These are phyloP conservation scores for Orbilia blumenaviensis DNA, from an alignment of 2,329 filamentous ascomycete genomes.

Conservation along the genomic window DNA sequence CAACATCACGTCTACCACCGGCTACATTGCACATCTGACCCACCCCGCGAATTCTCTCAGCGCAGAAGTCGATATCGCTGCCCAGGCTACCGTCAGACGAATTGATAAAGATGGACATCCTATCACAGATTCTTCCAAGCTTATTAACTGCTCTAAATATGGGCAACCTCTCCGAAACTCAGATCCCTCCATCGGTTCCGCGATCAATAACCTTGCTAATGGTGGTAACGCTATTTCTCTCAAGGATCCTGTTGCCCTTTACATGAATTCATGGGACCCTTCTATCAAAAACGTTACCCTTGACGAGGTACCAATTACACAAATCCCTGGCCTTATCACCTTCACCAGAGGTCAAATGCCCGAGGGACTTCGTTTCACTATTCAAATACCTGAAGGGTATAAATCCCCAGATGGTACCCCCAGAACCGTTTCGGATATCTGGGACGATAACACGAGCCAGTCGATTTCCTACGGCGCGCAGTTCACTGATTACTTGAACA, in stretches of 20 bases:
- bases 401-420: too few relatives aligned
- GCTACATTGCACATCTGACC: constrained; percentile 33
- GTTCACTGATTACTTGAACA: too few relatives aligned
- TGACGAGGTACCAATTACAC: too few relatives aligned
- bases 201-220: constrained; percentile 32
- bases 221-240: constrained; percentile 1
- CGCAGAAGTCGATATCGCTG: constrained; percentile 50
- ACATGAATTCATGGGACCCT: constrained; percentile 34
- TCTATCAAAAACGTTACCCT: not conserved
- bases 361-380: too few relatives aligned
- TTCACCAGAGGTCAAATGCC: too few relatives aligned
- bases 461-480: too few relatives aligned
- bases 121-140: constrained; percentile 24
- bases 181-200: constrained; percentile 28
- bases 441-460: too few relatives aligned
- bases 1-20: constrained; percentile 9
- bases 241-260: constrained; percentile 38
- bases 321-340: too few relatives aligned
- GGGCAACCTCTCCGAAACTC: constrained; percentile 36
- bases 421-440: too few relatives aligned
- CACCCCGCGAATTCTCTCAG: constrained; percentile 36
- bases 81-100: constrained; percentile 43
- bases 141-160: constrained; percentile 45
- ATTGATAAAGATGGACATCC: too few relatives aligned
- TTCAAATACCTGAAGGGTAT: too few relatives aligned